Evolutionary conservation across 371 early-diverging fungal genomes (phyloP).

Genomic region (Circinella umbellata): DNA sequence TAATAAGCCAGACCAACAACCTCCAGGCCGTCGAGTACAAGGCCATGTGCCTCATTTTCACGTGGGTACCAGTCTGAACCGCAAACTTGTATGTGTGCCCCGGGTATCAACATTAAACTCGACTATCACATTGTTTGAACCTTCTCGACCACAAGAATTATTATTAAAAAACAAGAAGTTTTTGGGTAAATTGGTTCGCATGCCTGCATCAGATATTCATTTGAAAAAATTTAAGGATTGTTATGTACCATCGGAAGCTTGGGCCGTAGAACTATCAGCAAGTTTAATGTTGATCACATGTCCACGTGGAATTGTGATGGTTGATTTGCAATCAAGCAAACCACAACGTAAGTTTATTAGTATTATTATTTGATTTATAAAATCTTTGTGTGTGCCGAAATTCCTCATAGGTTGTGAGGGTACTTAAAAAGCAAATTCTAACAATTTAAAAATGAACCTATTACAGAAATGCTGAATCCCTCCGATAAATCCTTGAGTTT

Average conservation of each 20-base stretch:
- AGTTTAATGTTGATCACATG: constrained; percentile 49
- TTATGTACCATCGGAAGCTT: constrained; percentile 51
- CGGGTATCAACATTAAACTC: constrained; percentile 36
- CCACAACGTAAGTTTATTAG: constrained; percentile 42
- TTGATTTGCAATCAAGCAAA: constrained; percentile 49
- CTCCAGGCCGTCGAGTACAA: constrained; percentile 35
- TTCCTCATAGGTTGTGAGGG: not conserved
- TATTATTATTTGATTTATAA: not conserved
- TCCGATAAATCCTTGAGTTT: constrained; percentile 39
- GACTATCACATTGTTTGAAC: constrained; percentile 36
- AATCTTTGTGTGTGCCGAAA: too few species aligned
- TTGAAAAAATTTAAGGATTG: constrained; percentile 40
- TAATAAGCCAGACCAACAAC: constrained; percentile 36
- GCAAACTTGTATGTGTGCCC: constrained; percentile 47
- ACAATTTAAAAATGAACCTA: too few species aligned
- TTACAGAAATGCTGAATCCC: constrained; percentile 45
- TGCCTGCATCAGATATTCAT: constrained; percentile 24
- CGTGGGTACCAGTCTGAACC: constrained; percentile 39
- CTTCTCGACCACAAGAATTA: constrained; percentile 23
- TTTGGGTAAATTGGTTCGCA: constrained; percentile 10
- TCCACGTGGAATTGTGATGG: constrained; percentile 47
- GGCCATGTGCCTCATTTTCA: constrained; percentile 46
- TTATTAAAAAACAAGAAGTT: constrained; percentile 15
- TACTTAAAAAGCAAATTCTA: not conserved
- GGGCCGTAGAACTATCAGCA: constrained; percentile 42